Percentiles rank a stretch among this genome's conserved stretches.
phyloP scores from a whole-genome alignment of 2,329 filamentous ascomycete species.

The Hymenoscyphus repandus region DNA sequence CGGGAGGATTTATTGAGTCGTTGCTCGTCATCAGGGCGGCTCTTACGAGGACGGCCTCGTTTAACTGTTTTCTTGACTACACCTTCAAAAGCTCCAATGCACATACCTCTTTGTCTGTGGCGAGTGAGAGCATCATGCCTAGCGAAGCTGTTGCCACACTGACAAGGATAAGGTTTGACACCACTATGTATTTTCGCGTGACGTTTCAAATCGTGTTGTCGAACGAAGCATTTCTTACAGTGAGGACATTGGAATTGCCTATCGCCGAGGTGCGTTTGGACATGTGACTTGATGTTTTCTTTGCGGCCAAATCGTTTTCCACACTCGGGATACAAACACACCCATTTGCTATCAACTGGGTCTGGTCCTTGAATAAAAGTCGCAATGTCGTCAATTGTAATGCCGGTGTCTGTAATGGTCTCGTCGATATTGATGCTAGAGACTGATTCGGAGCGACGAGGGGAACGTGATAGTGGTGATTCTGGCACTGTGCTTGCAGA shows the following conservation, averaged over 20 bases:
- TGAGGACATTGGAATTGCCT: constrained; percentile 90
- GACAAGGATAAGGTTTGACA: constrained; percentile 90
- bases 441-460: constrained; percentile 53
- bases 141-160: constrained; percentile 91
- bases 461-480: constrained; percentile 21
- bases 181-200: constrained; percentile 97
- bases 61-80: constrained; percentile 62
- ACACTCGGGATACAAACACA: constrained; percentile 72
- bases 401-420: constrained; percentile 70
- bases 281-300: constrained; percentile 97
- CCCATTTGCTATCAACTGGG: constrained; percentile 70
- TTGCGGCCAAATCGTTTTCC: constrained; percentile 91
- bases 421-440: constrained; percentile 59
- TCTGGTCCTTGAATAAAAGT: constrained; percentile 70
- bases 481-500: constrained; percentile 14
- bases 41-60: constrained; percentile 60
- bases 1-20: constrained; percentile 52
- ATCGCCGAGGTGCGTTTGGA: constrained; percentile 96
- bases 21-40: constrained; percentile 45
- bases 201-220: constrained; percentile 93
- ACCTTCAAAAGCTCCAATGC: constrained; percentile 88
- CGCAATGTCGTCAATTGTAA: constrained; percentile 79
- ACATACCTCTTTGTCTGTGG: constrained; percentile 94
- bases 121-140: constrained; percentile 92
- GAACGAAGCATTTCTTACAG: constrained; percentile 92